Base-by-base conservation (phyloP, 1,284 basidiomycete species). In the Xanthoconium separans region DNA sequence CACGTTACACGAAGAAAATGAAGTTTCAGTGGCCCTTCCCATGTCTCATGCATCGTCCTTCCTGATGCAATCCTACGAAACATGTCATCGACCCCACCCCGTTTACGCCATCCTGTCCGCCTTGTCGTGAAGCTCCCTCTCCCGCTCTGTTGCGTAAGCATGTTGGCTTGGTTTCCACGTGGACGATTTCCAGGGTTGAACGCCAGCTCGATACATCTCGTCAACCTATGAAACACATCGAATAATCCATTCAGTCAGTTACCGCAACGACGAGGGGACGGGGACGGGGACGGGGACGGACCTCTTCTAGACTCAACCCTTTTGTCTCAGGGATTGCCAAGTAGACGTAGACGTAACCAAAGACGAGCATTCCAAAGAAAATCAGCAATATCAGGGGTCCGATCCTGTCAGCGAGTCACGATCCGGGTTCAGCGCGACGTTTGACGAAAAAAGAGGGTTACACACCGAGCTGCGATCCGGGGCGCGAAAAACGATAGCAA, bases 321-420 rank as follows among this genome's bases (percentile, higher is more conserved):
- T 52, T 67, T 6, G 62, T 65, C 43, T 64, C 62, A 1, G 63
- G 65, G n/a, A 64, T 65, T 15, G 62, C 63, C 36, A 65, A 65
- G 61, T 74, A 81, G 12, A 81, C 75, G 59, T 80, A 83, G 54
- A 81, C 69, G 60, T 78, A 84, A 29, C 86, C 89, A 64, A 87
- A 85, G 20, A 85, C 64, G 16, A 91, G 76, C 79, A 87, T 84
- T 53, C 88, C 89, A 63, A 85, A 88, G 76, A 89, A 89, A 63
- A 88, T 85, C 55, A 89, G 63, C 27, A 91, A 71, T 65, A 91
- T 91, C 52, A 89, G 74, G 9, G 89, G 86, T 7, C 89, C 89
- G 57, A 91, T 91, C 46, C 78, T 79, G 36, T 37, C 9, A 18
- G 9, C 34, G 6, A 2, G 16, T 16, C n/a, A n/a, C 6, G 8